A percentile compares a stretch with the other conserved stretches of the same genome.
phyloP scores from a whole-genome alignment of 345 rosid genomes.

The Atalantia buxifolia region DNA sequence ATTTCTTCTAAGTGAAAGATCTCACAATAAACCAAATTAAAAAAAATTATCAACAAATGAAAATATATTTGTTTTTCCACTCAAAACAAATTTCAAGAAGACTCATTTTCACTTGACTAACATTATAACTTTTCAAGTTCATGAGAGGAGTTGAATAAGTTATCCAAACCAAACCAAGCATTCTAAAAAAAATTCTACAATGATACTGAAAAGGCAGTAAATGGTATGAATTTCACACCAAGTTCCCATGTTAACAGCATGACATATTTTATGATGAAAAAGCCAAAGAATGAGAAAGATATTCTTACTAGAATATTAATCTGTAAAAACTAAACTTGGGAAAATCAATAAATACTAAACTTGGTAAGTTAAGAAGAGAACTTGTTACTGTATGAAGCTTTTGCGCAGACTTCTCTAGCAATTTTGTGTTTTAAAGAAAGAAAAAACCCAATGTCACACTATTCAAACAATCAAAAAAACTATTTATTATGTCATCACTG shows the following conservation, averaged over 20 bases:
- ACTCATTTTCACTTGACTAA: not conserved
- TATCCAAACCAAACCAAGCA: not conserved
- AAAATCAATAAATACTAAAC: constrained; percentile 1
- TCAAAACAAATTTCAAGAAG: not conserved
- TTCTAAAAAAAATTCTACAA: not conserved
- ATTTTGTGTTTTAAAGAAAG: constrained; percentile 17
- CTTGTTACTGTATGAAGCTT: constrained; percentile 13
- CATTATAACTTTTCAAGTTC: not conserved
- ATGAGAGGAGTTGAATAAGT: too few relatives aligned
- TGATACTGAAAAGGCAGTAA: not conserved
- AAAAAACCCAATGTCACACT: constrained; percentile 16
- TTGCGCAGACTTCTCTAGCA: constrained; percentile 26
- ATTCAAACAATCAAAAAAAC: constrained; percentile 26
- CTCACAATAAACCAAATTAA: not conserved
- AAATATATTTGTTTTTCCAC: not conserved
- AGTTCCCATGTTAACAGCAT: not conserved
- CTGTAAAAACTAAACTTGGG: not conserved
- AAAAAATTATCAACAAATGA: not conserved
- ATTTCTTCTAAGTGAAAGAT: too few relatives aligned
- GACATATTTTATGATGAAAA: constrained; percentile 14
- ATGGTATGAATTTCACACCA: not conserved
- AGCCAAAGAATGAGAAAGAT: not conserved
- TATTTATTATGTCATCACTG: constrained; percentile 37
- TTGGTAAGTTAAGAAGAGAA: constrained; percentile 1
- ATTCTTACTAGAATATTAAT: not conserved